Base-by-base conservation (phyloP, 352 stramenopile species). In the Globisporangium recalcitrans region DNA sequence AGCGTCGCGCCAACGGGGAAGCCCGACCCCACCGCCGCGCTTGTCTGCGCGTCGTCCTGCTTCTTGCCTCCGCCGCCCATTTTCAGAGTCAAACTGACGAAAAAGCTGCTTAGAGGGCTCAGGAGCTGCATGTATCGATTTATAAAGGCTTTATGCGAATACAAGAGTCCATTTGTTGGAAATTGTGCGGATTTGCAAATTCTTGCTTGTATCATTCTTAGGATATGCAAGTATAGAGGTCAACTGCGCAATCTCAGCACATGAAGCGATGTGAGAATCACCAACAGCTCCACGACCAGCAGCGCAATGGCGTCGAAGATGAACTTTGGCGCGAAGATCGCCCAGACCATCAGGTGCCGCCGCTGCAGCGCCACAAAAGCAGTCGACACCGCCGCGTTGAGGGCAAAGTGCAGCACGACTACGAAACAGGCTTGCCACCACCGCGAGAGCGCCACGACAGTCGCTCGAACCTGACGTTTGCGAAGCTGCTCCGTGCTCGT, bases 281-380 rank as follows among this genome's bases (percentile, higher is more conserved):
- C 24, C 21, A 85, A 38, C 19, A 66, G 32, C 55, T 89, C 78
- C 6, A 75, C 65, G n/a, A 87, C 68, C 14, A 93, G 62, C 61
- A 91, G 61, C 19, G 78, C 72, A 16, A 85, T 58, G 29, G 77
- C 80, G 36, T 97, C 89, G 53, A 95, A 97, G 52, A 96, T 77
- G 68, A 93, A 96, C 67, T 96, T 96, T 40, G 89, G 89, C 2
- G 90, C 89, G 67, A 97, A 97, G 56, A 97, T 95, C 11, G 89
- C 88, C 90, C 90, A 97, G 40, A 97, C 88, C 88, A 97, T 97
- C 46, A 97, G 73, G 65, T 97, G 90, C 19, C 90, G 84, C 32
- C 90, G 78, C 71, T 93, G 85, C 13, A 96, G 63, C 10, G 75
- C 82, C 19, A 95, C 87, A 72, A 96, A 97, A 16, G 79, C 61